These are phyloP conservation scores for Sechiopsis laciniata DNA, from an alignment of 306 rosid genomes.

Conservation along the genomic window DNA sequence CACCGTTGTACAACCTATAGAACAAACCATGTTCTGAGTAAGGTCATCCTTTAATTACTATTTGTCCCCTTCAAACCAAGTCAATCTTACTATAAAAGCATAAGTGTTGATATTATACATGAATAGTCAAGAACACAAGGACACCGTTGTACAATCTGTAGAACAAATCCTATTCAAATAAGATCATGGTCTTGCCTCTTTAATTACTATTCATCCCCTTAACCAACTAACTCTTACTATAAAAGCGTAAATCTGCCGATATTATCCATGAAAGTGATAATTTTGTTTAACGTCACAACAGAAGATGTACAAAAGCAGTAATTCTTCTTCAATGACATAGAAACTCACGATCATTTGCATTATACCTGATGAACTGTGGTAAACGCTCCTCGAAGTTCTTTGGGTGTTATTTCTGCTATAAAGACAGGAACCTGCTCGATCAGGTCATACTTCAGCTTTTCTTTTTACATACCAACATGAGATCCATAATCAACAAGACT, in stretches of 20 bases:
- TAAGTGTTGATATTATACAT: neutral
- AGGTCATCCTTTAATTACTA: neutral
- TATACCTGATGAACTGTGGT: constrained; percentile 51
- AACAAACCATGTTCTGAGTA: neutral
- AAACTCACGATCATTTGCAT: neutral
- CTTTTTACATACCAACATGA: neutral
- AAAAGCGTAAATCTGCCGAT: neutral
- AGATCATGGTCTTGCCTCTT: neutral
- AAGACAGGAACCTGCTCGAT: constrained; percentile 49
- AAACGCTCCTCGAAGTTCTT: constrained; percentile 55
- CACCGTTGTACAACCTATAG: neutral
- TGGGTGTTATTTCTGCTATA: constrained; percentile 61
- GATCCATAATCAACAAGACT: neutral
- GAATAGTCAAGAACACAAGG: neutral
- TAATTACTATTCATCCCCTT: neutral
- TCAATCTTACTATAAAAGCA: neutral
- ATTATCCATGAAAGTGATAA: neutral
- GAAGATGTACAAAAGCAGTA: neutral
- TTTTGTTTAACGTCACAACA: neutral
- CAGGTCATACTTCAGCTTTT: neutral
- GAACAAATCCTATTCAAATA: neutral
- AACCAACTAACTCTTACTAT: neutral
- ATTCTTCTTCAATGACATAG: neutral
- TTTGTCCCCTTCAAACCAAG: neutral
- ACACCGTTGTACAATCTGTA: neutral